phyloP scores from a whole-genome alignment of 78 protist genomes.

The Pigoraptor vietnamica region DNA sequence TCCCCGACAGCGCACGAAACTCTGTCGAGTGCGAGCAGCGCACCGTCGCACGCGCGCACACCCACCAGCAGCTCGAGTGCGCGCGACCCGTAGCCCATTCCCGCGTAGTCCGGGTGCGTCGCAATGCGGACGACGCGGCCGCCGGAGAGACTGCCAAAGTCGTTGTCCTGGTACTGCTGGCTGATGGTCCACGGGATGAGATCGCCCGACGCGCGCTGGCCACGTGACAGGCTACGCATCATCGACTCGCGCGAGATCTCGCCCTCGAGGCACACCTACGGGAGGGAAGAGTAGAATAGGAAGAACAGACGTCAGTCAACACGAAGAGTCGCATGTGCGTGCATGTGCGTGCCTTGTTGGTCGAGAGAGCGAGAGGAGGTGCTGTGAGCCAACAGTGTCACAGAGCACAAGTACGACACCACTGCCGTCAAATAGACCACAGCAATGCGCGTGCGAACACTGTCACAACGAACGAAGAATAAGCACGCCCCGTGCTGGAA shows the following conservation, averaged over 20 bases:
- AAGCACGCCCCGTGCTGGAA: too few species aligned
- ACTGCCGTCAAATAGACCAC: too few species aligned
- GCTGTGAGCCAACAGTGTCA: not conserved
- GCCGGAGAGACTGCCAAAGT: constrained; percentile 92
- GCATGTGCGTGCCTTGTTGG: too few species aligned
- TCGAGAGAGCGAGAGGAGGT: too few species aligned
- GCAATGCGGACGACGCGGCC: constrained; percentile 97
- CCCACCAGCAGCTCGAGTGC: constrained; percentile 75
- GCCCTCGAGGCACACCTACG: constrained; percentile 85
- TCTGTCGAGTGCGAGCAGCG: constrained; percentile 16
- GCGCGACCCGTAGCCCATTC: constrained; percentile 94
- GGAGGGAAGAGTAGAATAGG: not conserved
- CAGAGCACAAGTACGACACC: too few species aligned
- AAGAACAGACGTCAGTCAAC: not conserved
- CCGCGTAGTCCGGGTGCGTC: constrained; percentile 73
- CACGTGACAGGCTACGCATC: constrained; percentile 47
- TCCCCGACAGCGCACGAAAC: not conserved
- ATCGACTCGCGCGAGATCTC: constrained; percentile 66
- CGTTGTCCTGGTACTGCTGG: constrained; percentile 77
- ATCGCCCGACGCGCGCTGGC: constrained; percentile 90
- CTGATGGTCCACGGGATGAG: constrained; percentile 98
- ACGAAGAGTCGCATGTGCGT: too few species aligned
- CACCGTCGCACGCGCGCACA: too few species aligned
- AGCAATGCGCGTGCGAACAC: too few species aligned
- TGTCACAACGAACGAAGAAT: not conserved